These are phyloP conservation scores for Immersiella caudata DNA, from an alignment of 495 filamentous ascomycete species.

Conservation along the genomic window DNA sequence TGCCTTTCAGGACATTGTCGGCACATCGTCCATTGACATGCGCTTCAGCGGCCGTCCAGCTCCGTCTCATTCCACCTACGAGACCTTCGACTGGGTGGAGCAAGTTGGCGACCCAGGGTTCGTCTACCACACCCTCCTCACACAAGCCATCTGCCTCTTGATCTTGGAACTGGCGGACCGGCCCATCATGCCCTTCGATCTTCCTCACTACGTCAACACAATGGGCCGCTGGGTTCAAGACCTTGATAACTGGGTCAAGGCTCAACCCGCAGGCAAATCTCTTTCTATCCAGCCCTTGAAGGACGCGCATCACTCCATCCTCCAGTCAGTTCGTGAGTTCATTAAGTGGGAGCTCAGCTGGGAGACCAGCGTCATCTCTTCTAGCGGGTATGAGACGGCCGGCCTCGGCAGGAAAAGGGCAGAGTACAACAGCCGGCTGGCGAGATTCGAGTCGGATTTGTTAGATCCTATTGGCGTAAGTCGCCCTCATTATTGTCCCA, in stretches of 20 bases:
- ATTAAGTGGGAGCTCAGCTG: slow-evolving; percentile 70
- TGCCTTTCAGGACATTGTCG: slow-evolving; percentile 92
- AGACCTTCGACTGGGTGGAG: slow-evolving; percentile 86
- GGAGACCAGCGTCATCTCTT: slow-evolving; percentile 66
- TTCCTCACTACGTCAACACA: slow-evolving; percentile 62
- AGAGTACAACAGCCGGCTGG: slow-evolving; percentile 72
- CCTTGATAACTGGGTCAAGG: slow-evolving; percentile 64
- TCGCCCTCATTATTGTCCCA: slow-evolving; percentile 20
- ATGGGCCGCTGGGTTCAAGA: slow-evolving; percentile 64
- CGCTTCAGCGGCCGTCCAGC: slow-evolving; percentile 68
- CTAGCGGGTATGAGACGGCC: slow-evolving; percentile 71
- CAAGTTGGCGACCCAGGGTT: slow-evolving; percentile 79
- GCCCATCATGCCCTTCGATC: slow-evolving; percentile 80
- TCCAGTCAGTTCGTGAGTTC: slow-evolving; percentile 63
- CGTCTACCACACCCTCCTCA: slow-evolving; percentile 75
- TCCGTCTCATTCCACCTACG: slow-evolving; percentile 84
- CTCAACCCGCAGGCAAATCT: slow-evolving; percentile 29
- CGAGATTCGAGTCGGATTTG: slow-evolving; percentile 78
- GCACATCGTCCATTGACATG: slow-evolving; percentile 86
- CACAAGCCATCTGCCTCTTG: slow-evolving; percentile 79
- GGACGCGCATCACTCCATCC: slow-evolving; percentile 63
- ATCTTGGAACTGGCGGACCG: slow-evolving; percentile 81
- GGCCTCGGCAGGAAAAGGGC: slow-evolving; percentile 63
- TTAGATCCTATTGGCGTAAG: slow-evolving; percentile 79
- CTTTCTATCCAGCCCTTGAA: slow-evolving; percentile 61